A percentile compares a stretch with the other conserved stretches of the same genome.
Conservation (phyloP, 106 monocot species). For the Phalaenopsis aphrodite region DNA sequence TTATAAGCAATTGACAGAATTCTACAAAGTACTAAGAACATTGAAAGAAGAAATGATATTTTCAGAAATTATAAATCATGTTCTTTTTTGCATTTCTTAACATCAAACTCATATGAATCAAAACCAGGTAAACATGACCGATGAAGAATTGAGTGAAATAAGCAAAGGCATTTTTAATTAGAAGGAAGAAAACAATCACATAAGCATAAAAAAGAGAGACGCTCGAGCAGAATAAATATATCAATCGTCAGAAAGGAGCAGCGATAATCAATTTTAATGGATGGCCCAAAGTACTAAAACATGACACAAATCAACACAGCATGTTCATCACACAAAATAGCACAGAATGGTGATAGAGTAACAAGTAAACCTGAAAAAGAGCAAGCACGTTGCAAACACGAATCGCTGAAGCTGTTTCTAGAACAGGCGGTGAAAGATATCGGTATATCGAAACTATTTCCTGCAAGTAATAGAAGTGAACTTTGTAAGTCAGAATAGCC, state of each 20-base stretch:
- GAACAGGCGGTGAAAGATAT: conserved; percentile 51
- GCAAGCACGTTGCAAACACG: conserved; percentile 76
- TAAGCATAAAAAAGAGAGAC: background rate
- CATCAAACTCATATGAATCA: background rate
- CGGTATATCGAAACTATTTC: conserved; percentile 74
- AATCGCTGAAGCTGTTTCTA: conserved; percentile 46
- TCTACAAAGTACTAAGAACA: background rate
- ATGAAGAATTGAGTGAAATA: background rate
- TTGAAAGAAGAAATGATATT: background rate
- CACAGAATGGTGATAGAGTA: background rate
- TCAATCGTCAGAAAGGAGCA: background rate
- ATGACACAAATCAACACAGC: background rate
- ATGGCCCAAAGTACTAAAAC: background rate
- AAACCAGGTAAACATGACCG: background rate
- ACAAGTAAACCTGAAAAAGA: conserved; percentile 61
- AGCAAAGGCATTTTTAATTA: background rate
- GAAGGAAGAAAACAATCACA: background rate
- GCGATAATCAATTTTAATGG: background rate
- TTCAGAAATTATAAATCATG: background rate
- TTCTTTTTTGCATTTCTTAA: background rate
- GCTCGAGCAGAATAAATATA: background rate
- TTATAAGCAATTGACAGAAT: background rate
- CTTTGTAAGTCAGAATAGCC: conserved; percentile 1
- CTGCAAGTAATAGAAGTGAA: conserved; percentile 26
- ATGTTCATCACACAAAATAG: background rate